Base-by-base conservation (phyloP, 257 asterid species). In the Thymus mandschuricus region DNA sequence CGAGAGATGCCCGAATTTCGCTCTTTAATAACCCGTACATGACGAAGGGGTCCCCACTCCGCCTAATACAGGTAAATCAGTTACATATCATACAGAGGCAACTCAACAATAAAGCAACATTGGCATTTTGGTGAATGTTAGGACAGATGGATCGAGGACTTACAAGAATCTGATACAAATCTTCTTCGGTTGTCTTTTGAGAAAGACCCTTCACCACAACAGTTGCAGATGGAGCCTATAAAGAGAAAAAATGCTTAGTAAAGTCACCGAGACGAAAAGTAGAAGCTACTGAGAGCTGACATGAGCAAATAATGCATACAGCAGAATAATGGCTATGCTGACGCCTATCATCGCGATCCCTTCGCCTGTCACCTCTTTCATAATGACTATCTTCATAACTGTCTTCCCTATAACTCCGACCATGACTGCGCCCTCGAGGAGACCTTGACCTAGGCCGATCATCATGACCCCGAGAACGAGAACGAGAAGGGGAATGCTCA, bases 41-140 rank as follows among this genome's bases (percentile, higher is more conserved):
- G 97, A 58, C 95, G 96, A 48, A 95, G 91, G 64, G 99, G 99
- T 66, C 97, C 99, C 99, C 99, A 95, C 81, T 92, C 99, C 67
- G 95, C 96, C 99, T 95, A 81, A 71, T 48, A 43, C 21, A 55
- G 52, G 71, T 5, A 72, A 59, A 41, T n/a, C 15, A 58, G 65
- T 70, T 74, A 43, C 30, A 65, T 46, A 33, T 63, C 62, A 56
- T 3, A 75, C 66, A 29, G 56, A 44, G 62, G 33, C 28, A 10
- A 41, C 46, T 52, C 9, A 31, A 41, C 10, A 66, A 56, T 33
- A n/a, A 63, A 46, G 74, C n/a, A 63, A 33, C 54, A 60, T 46
- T 28, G 34, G 65, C 34, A 38, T 74, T 29, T 68, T 68, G 44
- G 44, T 45, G 73, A 52, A 76, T 55, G 28, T 56, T 48, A 61